Evolutionary conservation across 495 filamentous ascomycete species (phyloP).

Genomic region (Aspergillus steynii): DNA sequence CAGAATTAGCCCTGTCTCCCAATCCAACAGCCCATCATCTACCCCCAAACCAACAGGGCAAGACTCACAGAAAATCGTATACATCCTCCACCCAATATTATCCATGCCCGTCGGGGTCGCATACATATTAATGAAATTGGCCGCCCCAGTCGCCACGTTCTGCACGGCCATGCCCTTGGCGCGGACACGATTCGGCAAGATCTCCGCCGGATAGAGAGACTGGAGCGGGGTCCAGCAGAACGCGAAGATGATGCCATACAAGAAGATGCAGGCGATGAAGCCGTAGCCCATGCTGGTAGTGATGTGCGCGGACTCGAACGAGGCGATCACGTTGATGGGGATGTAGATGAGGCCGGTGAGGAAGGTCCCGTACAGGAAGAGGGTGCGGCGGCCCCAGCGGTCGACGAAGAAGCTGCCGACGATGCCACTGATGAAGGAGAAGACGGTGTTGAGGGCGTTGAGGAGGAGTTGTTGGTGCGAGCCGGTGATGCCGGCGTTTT

Average conservation of each 20-base stretch:
- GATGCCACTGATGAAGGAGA: slow-evolving; percentile 62
- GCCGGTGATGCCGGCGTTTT: slow-evolving; percentile 29
- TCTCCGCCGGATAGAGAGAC: slow-evolving; percentile 66
- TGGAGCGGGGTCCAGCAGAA: slow-evolving; percentile 66
- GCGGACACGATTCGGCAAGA: slow-evolving; percentile 56
- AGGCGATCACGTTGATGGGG: slow-evolving; percentile 45
- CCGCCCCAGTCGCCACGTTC: slow-evolving; percentile 50
- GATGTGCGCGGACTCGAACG: slow-evolving; percentile 42
- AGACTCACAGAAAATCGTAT: slow-evolving; percentile 57
- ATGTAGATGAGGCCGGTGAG: slow-evolving; percentile 50
- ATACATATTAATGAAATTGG: slow-evolving; percentile 55
- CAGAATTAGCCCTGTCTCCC: not conserved
- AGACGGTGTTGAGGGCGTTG: slow-evolving; percentile 58
- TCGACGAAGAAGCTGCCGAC: slow-evolving; percentile 65
- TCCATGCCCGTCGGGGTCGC: slow-evolving; percentile 56
- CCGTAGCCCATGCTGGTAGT: slow-evolving; percentile 61
- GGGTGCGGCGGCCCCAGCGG: slow-evolving; percentile 35
- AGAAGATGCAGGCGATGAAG: slow-evolving; percentile 61
- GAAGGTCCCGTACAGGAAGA: slow-evolving; percentile 55
- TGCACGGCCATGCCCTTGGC: slow-evolving; percentile 66
- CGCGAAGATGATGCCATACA: slow-evolving; percentile 64
- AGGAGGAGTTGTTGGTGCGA: slow-evolving; percentile 53
- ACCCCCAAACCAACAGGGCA: too few relatives aligned
- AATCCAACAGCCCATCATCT: not conserved
- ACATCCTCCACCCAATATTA: slow-evolving; percentile 60